Base-by-base conservation (phyloP, 805 yeast species). In the Saturnispora saitoi region DNA sequence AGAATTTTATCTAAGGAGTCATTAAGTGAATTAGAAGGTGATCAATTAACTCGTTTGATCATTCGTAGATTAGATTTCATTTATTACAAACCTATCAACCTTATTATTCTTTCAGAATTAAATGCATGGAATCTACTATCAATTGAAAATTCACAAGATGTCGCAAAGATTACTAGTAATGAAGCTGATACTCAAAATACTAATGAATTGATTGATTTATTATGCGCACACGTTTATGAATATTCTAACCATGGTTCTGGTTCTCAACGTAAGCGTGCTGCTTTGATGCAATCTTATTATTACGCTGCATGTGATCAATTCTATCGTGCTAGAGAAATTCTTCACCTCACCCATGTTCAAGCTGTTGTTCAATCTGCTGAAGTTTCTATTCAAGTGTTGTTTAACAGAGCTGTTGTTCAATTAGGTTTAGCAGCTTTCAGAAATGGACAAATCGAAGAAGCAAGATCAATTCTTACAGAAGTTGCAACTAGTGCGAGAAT, bases 341-440 rank as follows among this genome's bases (percentile, higher is more conserved):
- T 93, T 67, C 75, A 90, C 59, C 74, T 80, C 71, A 87, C 96
- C 19, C 93, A 89, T 65, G 70, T 89, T 60, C 95, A 87, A 71
- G 73, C 86, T 29, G 74, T 84, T 42, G 87, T 91, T 58, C 87
- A 86, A 66, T 77, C 81, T 44, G 83, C 95, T 31, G 98, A 91
- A 59, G 80, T 95, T 31, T 71, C 82, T 32, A 70, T 91, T 57
- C 99, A 93, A 75, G 89, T 93, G 48, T 75, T 88, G 58, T 93
- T 88, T 77, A 93, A 93, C 76, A 79, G 99, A 67, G 89, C 96
- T 15, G 77, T 93, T 54, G 97, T 88, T 54, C 99, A 93, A 70
- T 77, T 95, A 54, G 99, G 99, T 51, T 77, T 93, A 56, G 81
- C 95, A 66, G 98, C 99, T 14, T 93, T 93, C 82, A 81, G 96